Evolutionary conservation across 2,329 filamentous ascomycete species (phyloP), one percentile per base, ranked within the genome.

Genomic region (Ceratocystis variospora): DNA sequence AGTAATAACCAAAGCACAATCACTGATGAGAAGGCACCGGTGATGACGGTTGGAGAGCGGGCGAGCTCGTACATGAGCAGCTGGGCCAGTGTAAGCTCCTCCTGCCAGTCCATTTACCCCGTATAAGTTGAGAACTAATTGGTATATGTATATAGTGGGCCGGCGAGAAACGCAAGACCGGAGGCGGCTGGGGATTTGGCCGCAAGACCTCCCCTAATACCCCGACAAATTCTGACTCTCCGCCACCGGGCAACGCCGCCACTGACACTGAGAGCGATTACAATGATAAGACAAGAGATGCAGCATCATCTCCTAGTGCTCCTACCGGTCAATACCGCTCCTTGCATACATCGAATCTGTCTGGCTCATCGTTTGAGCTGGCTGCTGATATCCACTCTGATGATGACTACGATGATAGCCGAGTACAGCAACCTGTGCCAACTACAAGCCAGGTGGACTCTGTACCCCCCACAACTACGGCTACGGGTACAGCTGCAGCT

Each of bases 81-180:
- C 70, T 88, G 86, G 86, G 83, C 85, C 1, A 76, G 79, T n/a
- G 66, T 67, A 67, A 67, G 66, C n/a, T n/a, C n/a, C 50, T 55
- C 41, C 44, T 45, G 28, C 10, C 28, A 28, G 5, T 44, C 19
- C 65, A 37, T 41, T 19, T 53, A 15, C 19, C 48, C 8, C 19
- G 25, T 10, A 41, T 12, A n/a, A 46, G 2, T 5, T 19, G 17
- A 41, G 17, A 22, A n/a, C 44, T 28, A 53, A 53, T 12, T 12
- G 12, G 2, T 37, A 37, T 12, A 53, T 15, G 19, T 53, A 53
- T 53, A 12, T 31, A 66, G 0, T 88, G 86, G 86, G 85, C 86
- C 1, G 86, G 86, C 62, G 88, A 94, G 77, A 93, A 92, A 77
- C 80, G 87, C 69, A 88, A 87, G 72, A 73, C 73, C 2, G 77